Evolutionary conservation across 208 protist species (phyloP).

Genomic region (Leishmania amazonensis): DNA sequence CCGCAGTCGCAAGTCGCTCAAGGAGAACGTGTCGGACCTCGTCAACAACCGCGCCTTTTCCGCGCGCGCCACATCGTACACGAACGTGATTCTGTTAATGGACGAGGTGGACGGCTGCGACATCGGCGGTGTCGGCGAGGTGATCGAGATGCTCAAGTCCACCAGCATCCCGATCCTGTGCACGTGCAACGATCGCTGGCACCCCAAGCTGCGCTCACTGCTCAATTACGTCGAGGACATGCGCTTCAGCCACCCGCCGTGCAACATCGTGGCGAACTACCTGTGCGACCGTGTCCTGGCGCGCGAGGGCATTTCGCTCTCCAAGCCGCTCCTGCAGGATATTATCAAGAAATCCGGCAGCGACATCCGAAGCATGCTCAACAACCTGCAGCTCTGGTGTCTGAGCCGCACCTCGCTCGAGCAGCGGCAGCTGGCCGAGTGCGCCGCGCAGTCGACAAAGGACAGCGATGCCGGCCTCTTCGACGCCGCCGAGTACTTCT

Average conservation of each 20-base stretch:
- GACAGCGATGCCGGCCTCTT: constrained; percentile 93
- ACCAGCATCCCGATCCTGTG: constrained; percentile 97
- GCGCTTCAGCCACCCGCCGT: constrained; percentile 89
- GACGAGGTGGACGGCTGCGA: constrained; percentile 99
- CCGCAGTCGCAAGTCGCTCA: constrained; percentile 94
- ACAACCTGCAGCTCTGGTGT: constrained; percentile 96
- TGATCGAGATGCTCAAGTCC: constrained; percentile 96
- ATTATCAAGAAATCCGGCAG: constrained; percentile 89
- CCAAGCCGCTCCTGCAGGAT: constrained; percentile 85
- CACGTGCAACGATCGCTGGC: constrained; percentile 98
- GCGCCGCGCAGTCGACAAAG: constrained; percentile 82
- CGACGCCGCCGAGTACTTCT: constrained; percentile 86
- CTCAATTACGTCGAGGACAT: constrained; percentile 97
- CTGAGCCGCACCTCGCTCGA: constrained; percentile 51
- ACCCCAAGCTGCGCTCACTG: constrained; percentile 94
- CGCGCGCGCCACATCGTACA: constrained; percentile 50
- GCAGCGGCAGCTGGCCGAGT: constrained; percentile 67
- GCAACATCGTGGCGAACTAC: constrained; percentile 86
- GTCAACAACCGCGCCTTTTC: constrained; percentile 85
- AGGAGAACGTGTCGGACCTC: constrained; percentile 74
- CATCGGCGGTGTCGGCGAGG: constrained; percentile 95
- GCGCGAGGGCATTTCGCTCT: constrained; percentile 90
- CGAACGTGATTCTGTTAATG: constrained; percentile 96
- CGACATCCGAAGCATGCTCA: constrained; percentile 97
- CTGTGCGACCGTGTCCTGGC: constrained; percentile 89